Evolutionary conservation across 2,329 filamentous ascomycete species (phyloP), one percentile per base, ranked within the genome.

Genomic region (Alternaria gansuensis): DNA sequence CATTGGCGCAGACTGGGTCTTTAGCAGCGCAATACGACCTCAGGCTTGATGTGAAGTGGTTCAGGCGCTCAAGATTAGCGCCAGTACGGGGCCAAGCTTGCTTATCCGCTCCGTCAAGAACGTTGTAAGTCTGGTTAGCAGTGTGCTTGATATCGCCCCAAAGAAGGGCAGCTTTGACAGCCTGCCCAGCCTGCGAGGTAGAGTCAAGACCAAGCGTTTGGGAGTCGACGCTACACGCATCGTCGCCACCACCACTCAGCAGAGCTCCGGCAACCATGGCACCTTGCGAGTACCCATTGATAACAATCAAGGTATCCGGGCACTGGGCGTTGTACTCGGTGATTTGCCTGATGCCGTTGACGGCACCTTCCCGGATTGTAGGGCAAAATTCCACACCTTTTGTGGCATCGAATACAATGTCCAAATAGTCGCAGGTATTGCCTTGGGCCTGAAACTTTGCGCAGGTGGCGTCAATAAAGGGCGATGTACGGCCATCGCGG

Each of bases 131-230:
- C 4, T 57, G 54, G 23, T 57, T 57, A 1, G 54, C 49, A 48
- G 54, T 57, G 33, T 57, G 54, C 34, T 57, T 57, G 41, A 57
- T 49, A 28, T 57, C 54, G 1, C 54, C 54, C 54, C 54, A 57
- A 23, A 57, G 23, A 33, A 57, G 49, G 2, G 40, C 54, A 11
- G 54, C 54, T 34, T 57, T 57, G 54, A 57, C 48, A 0, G 54
- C 54, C 34, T 57, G 49, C 6, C 54, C 54, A 34, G 54, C 54
- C 24, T 39, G 24, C 3, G 54, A 53, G 33, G 26, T 26, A 21
- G 41, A 17, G 33, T 57, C 40, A 24, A 57, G 54, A 2, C 54
- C 54, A 9, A 40, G 37, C 2, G 54, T 57, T 24, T 45, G 26
- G 23, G 49, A 13, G 34, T 57, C 54, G 29, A 57, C 54, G 31